phyloP scores from a whole-genome alignment of 768 basidiomycete genomes.

The Pleurotus platypus region DNA sequence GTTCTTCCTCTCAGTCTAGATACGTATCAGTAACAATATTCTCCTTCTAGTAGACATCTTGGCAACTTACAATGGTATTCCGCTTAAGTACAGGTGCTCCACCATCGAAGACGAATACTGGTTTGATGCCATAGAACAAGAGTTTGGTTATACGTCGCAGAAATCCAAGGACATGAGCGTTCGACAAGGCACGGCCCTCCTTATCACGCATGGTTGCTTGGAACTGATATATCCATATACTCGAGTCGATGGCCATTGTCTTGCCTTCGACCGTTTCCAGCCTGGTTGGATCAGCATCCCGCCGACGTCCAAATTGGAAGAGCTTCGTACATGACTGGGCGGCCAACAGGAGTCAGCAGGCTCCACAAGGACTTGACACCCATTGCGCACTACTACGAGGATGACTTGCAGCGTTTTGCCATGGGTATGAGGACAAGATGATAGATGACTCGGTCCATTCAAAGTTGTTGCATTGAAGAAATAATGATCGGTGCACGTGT shows the following conservation, averaged over 20 bases:
- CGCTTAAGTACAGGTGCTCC: slow-evolving; percentile 91
- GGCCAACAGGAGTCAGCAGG: slow-evolving; percentile 86
- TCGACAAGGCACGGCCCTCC: slow-evolving; percentile 84
- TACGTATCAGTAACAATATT: not conserved
- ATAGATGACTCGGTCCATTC: not conserved
- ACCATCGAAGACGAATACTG: slow-evolving; percentile 98
- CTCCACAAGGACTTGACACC: slow-evolving; percentile 98
- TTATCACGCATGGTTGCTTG: slow-evolving; percentile 99
- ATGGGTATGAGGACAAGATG: not conserved
- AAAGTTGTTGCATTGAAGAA: slow-evolving; percentile 12
- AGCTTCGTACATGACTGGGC: slow-evolving; percentile 79
- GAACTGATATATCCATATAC: slow-evolving; percentile 99
- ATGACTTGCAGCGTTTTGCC: not conserved
- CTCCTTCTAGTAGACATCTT: not conserved
- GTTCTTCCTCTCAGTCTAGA: slow-evolving; percentile 79
- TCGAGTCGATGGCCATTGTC: slow-evolving; percentile 94
- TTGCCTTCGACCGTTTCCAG: slow-evolving; percentile 96
- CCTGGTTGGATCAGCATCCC: slow-evolving; percentile 34
- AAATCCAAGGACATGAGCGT: slow-evolving; percentile 93
- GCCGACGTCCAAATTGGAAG: not conserved
- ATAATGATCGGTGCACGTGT: not conserved
- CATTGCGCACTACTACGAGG: slow-evolving; percentile 42
- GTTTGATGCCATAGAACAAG: slow-evolving; percentile 95
- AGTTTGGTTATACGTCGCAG: slow-evolving; percentile 89
- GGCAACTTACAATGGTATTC: slow-evolving; percentile 69